These are phyloP conservation scores for Sugiyamaella neomexicana DNA, from an alignment of 1,139 yeast species.

Conservation along the genomic window DNA sequence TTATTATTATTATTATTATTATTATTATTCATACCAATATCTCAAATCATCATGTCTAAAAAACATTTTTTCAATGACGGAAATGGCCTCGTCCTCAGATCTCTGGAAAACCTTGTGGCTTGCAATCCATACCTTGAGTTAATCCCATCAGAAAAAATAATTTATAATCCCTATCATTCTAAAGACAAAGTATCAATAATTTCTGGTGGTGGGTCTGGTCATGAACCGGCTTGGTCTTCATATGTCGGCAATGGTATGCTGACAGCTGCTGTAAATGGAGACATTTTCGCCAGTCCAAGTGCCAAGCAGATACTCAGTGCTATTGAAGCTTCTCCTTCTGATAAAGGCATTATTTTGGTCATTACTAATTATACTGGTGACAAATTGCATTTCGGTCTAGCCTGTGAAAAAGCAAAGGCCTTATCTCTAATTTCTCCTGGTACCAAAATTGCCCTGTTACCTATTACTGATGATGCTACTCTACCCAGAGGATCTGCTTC, in stretches of 20 bases:
- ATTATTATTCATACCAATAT: background rate
- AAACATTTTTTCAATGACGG: constrained; percentile 23
- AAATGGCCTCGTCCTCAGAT: constrained; percentile 22
- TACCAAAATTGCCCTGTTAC: constrained; percentile 17
- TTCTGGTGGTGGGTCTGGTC: constrained; percentile 94
- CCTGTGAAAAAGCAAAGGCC: constrained; percentile 28
- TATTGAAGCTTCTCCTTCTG: constrained; percentile 47
- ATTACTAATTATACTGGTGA: constrained; percentile 59
- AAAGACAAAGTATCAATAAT: constrained; percentile 51
- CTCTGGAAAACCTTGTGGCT: constrained; percentile 16
- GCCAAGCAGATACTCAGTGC: constrained; percentile 81
- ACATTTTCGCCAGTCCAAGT: constrained; percentile 87
- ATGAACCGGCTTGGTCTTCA: constrained; percentile 89
- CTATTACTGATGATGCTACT: constrained; percentile 20
- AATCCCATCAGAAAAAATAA: constrained; percentile 17
- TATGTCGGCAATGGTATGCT: constrained; percentile 77
- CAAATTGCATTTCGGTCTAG: constrained; percentile 55
- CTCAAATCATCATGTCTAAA: too few relatives aligned
- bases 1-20: too few relatives aligned
- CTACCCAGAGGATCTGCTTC: constrained; percentile 16
- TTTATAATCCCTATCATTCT: constrained; percentile 20
- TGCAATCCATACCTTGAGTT: constrained; percentile 17
- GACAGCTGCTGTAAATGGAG: constrained; percentile 85
- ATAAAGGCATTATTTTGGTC: constrained; percentile 40
- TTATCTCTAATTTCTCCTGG: constrained; percentile 17